Conservation (phyloP, 495 filamentous ascomycete species). For the Aspergillus baeticus region DNA sequence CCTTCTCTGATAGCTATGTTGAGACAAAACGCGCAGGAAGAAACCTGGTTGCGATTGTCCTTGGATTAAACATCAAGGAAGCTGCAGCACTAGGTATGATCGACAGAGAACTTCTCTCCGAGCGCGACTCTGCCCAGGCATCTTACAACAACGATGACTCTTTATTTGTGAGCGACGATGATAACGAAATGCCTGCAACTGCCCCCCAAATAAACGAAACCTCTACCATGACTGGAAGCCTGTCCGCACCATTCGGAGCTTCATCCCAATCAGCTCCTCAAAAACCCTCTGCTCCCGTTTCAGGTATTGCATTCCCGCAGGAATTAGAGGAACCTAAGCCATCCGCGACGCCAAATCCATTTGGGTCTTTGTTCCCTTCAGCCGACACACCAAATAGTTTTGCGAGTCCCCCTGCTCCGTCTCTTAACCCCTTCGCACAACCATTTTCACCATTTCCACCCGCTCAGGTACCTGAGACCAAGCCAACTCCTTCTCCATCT, state of each 20-base stretch:
- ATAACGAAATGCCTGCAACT: slow-evolving; percentile 23
- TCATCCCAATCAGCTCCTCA: slow-evolving; percentile 10
- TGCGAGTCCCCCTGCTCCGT: slow-evolving; percentile 1
- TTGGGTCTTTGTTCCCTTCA: slow-evolving; percentile 22
- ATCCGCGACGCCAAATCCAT: slow-evolving; percentile 16
- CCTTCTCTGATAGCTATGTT: slow-evolving; percentile 49
- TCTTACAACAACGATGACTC: slow-evolving; percentile 29
- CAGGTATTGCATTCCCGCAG: slow-evolving; percentile 1
- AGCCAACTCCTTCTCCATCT: background rate
- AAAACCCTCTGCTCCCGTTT: background rate
- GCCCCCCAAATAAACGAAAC: slow-evolving; percentile 1
- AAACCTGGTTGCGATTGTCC: slow-evolving; percentile 47
- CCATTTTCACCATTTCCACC: slow-evolving; percentile 19
- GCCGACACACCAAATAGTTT: background rate
- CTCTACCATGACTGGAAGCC: background rate
- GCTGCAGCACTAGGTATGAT: slow-evolving; percentile 47
- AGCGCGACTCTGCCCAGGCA: slow-evolving; percentile 14
- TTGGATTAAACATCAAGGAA: slow-evolving; percentile 50
- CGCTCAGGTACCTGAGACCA: slow-evolving; percentile 10
- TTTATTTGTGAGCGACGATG: slow-evolving; percentile 46
- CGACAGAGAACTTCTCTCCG: slow-evolving; percentile 31
- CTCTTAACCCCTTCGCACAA: slow-evolving; percentile 22
- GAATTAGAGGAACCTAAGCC: slow-evolving; percentile 2
- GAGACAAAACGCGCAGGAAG: slow-evolving; percentile 51
- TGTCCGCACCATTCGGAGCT: slow-evolving; percentile 14